phyloP scores from a whole-genome alignment of 768 basidiomycete species.

The Pulveroboletus ravenelii region DNA sequence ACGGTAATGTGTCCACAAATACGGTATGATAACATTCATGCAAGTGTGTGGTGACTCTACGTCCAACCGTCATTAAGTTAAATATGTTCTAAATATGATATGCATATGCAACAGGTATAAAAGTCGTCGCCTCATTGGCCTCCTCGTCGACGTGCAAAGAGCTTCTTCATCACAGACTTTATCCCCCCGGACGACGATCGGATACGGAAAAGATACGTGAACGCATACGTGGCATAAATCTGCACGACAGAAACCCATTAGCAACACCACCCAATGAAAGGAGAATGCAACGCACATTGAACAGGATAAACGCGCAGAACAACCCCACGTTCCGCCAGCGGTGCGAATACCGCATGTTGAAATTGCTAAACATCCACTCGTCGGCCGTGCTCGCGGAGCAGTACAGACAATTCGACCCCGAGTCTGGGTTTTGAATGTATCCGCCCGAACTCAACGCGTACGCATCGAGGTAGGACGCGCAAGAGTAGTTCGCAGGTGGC shows the following conservation, averaged over 20 bases:
- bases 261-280: background rate
- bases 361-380: conserved; percentile 37
- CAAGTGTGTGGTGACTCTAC: too few relatives aligned
- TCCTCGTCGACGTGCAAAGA: background rate
- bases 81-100: too few relatives aligned
- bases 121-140: background rate
- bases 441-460: conserved; percentile 43
- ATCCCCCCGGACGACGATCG: conserved; percentile 19
- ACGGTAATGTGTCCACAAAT: too few relatives aligned
- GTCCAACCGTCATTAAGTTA: too few relatives aligned
- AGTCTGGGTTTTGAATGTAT: conserved; percentile 40
- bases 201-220: conserved; percentile 58
- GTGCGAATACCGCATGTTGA: conserved; percentile 58
- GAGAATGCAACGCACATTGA: conserved; percentile 32
- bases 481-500: conserved; percentile 44
- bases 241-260: conserved; percentile 17
- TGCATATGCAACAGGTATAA: too few relatives aligned
- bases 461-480: conserved; percentile 39
- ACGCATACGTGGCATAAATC: conserved; percentile 42
- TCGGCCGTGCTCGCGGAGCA: conserved; percentile 60
- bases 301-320: conserved; percentile 38
- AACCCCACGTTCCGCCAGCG: conserved; percentile 47
- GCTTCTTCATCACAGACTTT: background rate
- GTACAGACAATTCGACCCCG: conserved; percentile 40
- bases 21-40: too few relatives aligned